These are phyloP conservation scores for Candida berthetii DNA, from an alignment of 805 yeast species.

Conservation along the genomic window DNA sequence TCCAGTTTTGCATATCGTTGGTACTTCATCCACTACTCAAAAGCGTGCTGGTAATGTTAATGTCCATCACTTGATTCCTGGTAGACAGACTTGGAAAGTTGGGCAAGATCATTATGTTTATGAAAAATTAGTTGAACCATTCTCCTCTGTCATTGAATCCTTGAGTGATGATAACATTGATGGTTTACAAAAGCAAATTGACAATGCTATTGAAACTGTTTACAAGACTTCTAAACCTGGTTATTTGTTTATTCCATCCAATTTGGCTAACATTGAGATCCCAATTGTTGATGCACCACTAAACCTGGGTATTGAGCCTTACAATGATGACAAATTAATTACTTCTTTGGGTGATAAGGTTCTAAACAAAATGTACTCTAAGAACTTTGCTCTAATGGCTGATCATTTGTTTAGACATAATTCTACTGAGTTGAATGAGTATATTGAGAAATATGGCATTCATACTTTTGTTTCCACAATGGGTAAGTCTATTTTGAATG, in stretches of 20 bases:
- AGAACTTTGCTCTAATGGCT: slow-evolving; percentile 61
- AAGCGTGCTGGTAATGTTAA: slow-evolving; percentile 19
- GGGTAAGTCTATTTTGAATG: slow-evolving; percentile 23
- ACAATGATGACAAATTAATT: slow-evolving; percentile 21
- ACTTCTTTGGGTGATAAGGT: slow-evolving; percentile 36
- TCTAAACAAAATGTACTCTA: slow-evolving; percentile 38
- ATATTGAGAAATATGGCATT: slow-evolving; percentile 31
- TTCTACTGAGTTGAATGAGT: slow-evolving; percentile 33
- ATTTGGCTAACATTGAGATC: slow-evolving; percentile 36
- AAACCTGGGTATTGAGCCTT: slow-evolving; percentile 17
- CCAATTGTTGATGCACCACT: slow-evolving; percentile 25
- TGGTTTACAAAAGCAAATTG: slow-evolving; percentile 51
- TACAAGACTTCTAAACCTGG: slow-evolving; percentile 59
- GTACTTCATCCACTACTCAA: slow-evolving; percentile 51
- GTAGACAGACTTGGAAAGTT: slow-evolving; percentile 33
- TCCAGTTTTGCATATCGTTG: slow-evolving; percentile 82
- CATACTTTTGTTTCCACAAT: slow-evolving; percentile 9
- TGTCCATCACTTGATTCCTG: slow-evolving; percentile 49
- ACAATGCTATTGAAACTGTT: slow-evolving; percentile 45
- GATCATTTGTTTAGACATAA: slow-evolving; percentile 66
- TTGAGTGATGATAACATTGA: slow-evolving; percentile 38
- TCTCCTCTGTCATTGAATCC: slow-evolving; percentile 48
- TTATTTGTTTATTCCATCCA: slow-evolving; percentile 61
- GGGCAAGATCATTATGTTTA: slow-evolving; percentile 54
- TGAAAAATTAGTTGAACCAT: slow-evolving; percentile 46